Base-by-base conservation (phyloP, 192 early-diverging fungal species). In the Coemansia sp. region DNA sequence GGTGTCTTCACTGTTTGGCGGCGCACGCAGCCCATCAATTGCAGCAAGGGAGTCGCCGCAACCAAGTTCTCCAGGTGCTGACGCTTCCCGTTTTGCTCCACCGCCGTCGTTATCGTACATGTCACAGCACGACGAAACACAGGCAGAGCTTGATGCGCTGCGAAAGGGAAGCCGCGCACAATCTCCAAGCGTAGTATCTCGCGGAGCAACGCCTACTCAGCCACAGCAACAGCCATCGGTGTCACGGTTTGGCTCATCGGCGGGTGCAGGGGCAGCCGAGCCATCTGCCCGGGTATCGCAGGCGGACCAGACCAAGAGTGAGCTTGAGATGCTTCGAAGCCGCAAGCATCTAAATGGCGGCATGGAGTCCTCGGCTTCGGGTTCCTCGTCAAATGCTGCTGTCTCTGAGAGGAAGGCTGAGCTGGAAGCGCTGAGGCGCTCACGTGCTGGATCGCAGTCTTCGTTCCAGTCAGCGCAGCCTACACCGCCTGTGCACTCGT, bases 251-350 rank as follows among this genome's bases (percentile, higher is more conserved):
- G 65, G 79, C 41, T 44, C 65, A 11, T 48, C 42, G 44, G 48
- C 71, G 32, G 32, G 32, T 32, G 32, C 32, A 32, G 32, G 32
- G 32, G 61, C 81, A 6, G 54, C 39, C 3, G 81, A 83, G 64
- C 72, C 81, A 13, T 77, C 81, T 18, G 58, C 76, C 6, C 64
- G 50, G 13, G 56, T 75, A 38, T 54, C 81, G 21, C 81, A 83
- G 63, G 81, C 81, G 1, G 81, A 83, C 61, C 81, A 83, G 72
- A 83, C 81, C 9, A 77, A 75, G 65, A 78, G 52, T 52, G 81
- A 83, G 66, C 67, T 83, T 12, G 81, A 83, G 50, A 74, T 83
- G 75, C 76, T 83, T 48, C 75, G 81, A 65, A 83, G 37, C 56
- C 81, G 81, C 47, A 76, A 73, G 15, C 37, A 77, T 58, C 63